Evolutionary conservation across 2,329 filamentous ascomycete genomes (phyloP), one percentile per base, ranked within the genome.

Genomic region (Phaeosphaeriaceae sp.): DNA sequence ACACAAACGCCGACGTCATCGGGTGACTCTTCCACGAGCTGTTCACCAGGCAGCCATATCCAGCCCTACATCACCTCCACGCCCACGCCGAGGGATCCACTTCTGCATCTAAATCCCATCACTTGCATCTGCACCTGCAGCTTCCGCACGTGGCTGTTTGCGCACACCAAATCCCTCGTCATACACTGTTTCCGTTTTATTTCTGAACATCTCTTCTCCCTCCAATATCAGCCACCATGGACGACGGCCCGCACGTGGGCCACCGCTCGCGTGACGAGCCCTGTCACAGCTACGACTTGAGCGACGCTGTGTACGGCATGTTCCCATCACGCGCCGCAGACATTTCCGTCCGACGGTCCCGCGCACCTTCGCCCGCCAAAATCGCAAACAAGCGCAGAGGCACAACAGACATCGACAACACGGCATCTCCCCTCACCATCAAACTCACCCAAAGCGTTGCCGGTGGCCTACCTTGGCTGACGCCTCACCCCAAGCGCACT

Each of bases 1-100:
- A 56, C 67, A 61, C 62, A 61, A 62, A 64, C 61, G 49, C 21
- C 69, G 64, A 70, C 72, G 71, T 75, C 73, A 73, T 71, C 63
- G 59, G 46, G 67, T 73, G 66, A 73, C 70, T 68, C 64, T 61
- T 59, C 52, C 55, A 61, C 55, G 53, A 61, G 54, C 62, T n/a
- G 23, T 22, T 7, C 56, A 65, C 59, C 69, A 72, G 70, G 68
- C 73, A 68, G 63, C 71, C 67, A 68, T 63, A 58, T 65, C 54
- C 53, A 59, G 28, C 55, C 53, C 54, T 56, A 55, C 43, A 55
- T 52, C 5, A 49, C 52, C 53, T 53, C 44, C 22, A 49, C 54
- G 26, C 28, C 48, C 54, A 28, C 55, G 44, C n/a, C 24, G 49
- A 32, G 54, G 28, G 47, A 50, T 17, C 52, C 52, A 54, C 58